Conservation (phyloP, 805 yeast genomes). For the Sugiyamaella americana region DNA sequence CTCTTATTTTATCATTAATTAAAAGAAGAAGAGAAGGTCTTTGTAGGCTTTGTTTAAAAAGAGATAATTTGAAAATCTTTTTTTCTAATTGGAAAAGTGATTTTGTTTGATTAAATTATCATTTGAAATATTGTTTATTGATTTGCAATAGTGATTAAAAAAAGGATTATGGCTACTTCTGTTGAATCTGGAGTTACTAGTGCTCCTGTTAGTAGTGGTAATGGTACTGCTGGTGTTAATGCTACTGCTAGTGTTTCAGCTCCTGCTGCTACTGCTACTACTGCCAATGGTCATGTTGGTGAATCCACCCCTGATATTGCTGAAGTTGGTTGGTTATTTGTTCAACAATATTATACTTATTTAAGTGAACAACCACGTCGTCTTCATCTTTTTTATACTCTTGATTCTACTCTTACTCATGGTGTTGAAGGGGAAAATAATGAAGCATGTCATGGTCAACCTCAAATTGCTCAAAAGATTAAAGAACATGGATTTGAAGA, state of each 20-base stretch:
- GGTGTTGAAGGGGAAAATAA: constrained; percentile 35
- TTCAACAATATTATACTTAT: constrained; percentile 34
- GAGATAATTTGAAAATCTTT: no score
- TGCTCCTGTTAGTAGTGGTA: no score
- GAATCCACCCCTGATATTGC: background rate
- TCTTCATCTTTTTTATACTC: constrained; percentile 33
- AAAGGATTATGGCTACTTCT: background rate
- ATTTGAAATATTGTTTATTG: no score
- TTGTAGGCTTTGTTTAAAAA: no score
- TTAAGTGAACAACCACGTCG: constrained; percentile 30
- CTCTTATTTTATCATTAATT: no score
- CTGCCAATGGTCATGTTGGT: background rate
- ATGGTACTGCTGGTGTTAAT: no score
- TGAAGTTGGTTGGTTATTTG: constrained; percentile 36
- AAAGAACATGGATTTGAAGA: constrained; percentile 28
- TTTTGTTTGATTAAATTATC: no score
- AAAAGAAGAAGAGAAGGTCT: no score
- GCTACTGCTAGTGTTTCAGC: no score
- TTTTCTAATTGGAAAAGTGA: no score
- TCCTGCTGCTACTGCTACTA: background rate
- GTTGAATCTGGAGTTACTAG: no score
- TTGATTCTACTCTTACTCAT: constrained; percentile 31
- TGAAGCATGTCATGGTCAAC: constrained; percentile 27
- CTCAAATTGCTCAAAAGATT: constrained; percentile 29
- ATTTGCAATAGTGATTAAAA: no score